These are phyloP conservation scores for Phytophthora agathidicida DNA, from an alignment of 352 stramenopile genomes.

Conservation along the genomic window DNA sequence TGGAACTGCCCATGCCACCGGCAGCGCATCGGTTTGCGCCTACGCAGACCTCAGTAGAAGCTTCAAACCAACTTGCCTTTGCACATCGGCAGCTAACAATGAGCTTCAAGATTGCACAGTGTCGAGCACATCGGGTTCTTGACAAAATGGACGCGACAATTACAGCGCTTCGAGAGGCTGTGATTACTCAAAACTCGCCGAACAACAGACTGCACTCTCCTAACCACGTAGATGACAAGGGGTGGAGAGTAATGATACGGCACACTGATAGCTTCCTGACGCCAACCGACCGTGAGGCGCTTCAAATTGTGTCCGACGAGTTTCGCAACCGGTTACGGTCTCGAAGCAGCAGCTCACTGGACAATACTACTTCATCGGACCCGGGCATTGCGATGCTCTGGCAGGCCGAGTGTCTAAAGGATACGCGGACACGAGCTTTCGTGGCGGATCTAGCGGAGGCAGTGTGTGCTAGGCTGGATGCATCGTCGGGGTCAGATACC, in stretches of 20 bases:
- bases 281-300: conserved; percentile 45
- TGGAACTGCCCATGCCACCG: conserved; percentile 57
- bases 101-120: conserved; percentile 70
- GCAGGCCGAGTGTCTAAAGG: conserved; percentile 53
- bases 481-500: conserved; percentile 49
- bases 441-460: conserved; percentile 61
- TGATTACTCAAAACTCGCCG: conserved; percentile 1
- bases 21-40: conserved; percentile 69
- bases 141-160: conserved; percentile 70
- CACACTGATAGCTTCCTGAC: conserved; percentile 49
- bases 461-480: conserved; percentile 46
- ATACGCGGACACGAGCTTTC: conserved; percentile 54
- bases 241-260: conserved; percentile 33
- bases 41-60: conserved; percentile 58
- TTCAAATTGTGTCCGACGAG: conserved; percentile 41
- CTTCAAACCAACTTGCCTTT: conserved; percentile 62
- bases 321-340: conserved; percentile 33
- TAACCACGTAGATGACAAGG: conserved; percentile 11
- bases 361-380: conserved; percentile 6
- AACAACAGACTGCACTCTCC: neutral
- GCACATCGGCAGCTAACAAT: conserved; percentile 75
- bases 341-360: conserved; percentile 13
- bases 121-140: conserved; percentile 52
- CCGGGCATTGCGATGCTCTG: conserved; percentile 39
- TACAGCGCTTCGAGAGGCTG: conserved; percentile 46